Percentiles rank a stretch among this genome's conserved stretches.
These are phyloP conservation scores for Coniochaeta sp. DNA, from an alignment of 2,329 filamentous ascomycete species.

Conservation along the genomic window DNA sequence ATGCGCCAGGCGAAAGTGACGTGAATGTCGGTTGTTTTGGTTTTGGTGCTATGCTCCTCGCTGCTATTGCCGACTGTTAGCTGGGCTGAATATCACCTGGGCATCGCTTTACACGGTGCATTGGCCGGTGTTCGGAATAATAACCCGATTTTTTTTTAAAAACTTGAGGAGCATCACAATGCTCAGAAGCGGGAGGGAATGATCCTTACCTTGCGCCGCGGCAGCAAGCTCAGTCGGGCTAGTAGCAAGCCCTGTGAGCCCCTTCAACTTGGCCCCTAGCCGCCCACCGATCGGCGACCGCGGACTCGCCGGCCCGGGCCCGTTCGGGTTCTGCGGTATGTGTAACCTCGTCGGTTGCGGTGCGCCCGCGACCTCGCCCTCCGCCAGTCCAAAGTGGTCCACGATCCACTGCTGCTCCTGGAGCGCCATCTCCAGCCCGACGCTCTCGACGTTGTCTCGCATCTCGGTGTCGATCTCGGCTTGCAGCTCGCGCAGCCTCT, in stretches of 20 bases:
- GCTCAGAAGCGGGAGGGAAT: neutral
- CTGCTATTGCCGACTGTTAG: slow-evolving; percentile 5
- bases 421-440: slow-evolving; percentile 76
- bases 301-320: slow-evolving; percentile 24
- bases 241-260: slow-evolving; percentile 65
- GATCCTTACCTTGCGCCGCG: slow-evolving; percentile 39
- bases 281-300: slow-evolving; percentile 30
- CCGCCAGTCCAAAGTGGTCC: slow-evolving; percentile 63
- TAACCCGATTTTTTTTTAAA: neutral
- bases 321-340: slow-evolving; percentile 17
- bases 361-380: slow-evolving; percentile 14
- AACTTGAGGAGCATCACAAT: neutral
- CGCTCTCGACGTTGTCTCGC: slow-evolving; percentile 67
- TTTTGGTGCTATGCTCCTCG: slow-evolving; percentile 9
- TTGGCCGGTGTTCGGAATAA: neutral
- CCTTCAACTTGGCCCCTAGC: slow-evolving; percentile 71
- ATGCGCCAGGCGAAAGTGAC: slow-evolving; percentile 49
- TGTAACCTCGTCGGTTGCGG: slow-evolving; percentile 13
- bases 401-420: slow-evolving; percentile 83
- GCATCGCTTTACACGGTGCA: neutral
- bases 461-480: slow-evolving; percentile 70
- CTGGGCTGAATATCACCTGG: neutral
- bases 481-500: slow-evolving; percentile 66
- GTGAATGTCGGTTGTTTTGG: slow-evolving; percentile 9
- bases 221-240: slow-evolving; percentile 56